Evolutionary conservation across 306 rosid genomes (phyloP), one percentile per base, ranked within the genome.

Genomic region (Lablab purpureus): DNA sequence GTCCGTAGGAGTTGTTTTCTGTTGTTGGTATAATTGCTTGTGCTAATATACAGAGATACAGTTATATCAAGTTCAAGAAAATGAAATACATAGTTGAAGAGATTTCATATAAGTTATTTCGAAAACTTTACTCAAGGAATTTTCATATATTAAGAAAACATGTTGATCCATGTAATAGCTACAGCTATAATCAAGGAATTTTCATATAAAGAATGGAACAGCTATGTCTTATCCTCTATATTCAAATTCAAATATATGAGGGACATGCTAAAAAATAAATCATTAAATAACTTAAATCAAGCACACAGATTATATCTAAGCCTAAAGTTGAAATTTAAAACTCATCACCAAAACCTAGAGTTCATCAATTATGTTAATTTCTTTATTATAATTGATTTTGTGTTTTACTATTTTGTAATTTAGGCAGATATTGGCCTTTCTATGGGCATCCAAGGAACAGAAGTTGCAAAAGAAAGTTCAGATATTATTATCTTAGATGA

Each of bases 361-460:
- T 50, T 12, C 32, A 34, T 11, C 19, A 51, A 72, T 72, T 32
- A 18, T 73, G 15, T 5, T 37, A 5, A 34, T 73, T 74, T 74
- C 55, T 63, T 66, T 73, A 67, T 82, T 52, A 55, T 75, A 52
- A 78, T 85, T 89, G 77, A 84, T 68, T 32, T 71, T 67, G 10
- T 81, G 74, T 70, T 74, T 87, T 84, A 45, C 80, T 69, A 37
- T 87, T 84, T 82, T 81, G 83, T 76, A 88, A 76, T 89, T 85
- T 87, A 94, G 99, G 99, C 99, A 86, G 99, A 94, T 90, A 92
- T 94, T 88, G 99, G 97, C 89, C 97, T 94, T 82, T 88, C 99
- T 71, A 94, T 94, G 99, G 99, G 99, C 81, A 92, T 92, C 83
- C 92, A 87, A 87, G 99, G 99, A 78, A 94, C n/a, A n/a, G n/a